These are phyloP conservation scores for Aureobasidium lini DNA, from an alignment of 2,329 filamentous ascomycete genomes.

Conservation along the genomic window DNA sequence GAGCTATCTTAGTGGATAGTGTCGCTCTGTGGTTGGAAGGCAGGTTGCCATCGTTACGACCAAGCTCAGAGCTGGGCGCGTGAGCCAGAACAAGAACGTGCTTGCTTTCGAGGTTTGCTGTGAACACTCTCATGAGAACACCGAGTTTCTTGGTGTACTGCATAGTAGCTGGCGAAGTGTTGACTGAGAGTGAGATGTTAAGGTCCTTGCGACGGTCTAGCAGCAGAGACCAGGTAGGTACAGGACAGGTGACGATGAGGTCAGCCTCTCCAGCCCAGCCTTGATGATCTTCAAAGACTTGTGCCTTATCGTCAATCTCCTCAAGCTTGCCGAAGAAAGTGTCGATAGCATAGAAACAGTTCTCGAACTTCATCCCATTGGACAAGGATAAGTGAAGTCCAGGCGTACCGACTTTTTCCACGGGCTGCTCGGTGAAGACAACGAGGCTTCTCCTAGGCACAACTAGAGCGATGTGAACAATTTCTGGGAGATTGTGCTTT, in stretches of 20 bases:
- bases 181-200: slow-evolving; percentile 18
- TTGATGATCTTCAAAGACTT: slow-evolving; percentile 18
- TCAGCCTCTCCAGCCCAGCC: slow-evolving; percentile 21
- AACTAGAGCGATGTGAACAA: slow-evolving; percentile 1
- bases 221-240: slow-evolving; percentile 18
- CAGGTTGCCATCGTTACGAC: not conserved
- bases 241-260: slow-evolving; percentile 23
- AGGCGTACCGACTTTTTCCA: not conserved
- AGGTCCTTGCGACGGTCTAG: slow-evolving; percentile 13
- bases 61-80: not conserved
- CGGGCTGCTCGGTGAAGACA: not conserved
- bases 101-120: not conserved
- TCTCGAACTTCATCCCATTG: not conserved
- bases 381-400: not conserved
- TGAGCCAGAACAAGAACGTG: slow-evolving; percentile 9
- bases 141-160: not conserved
- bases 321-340: slow-evolving; percentile 1
- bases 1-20: too few relatives aligned
- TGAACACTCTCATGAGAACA: not conserved
- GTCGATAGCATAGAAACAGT: slow-evolving; percentile 3
- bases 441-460: not conserved
- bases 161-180: slow-evolving; percentile 15
- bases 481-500: not conserved
- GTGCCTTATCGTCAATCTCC: not conserved
- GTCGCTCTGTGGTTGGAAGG: slow-evolving; percentile 16